These are phyloP conservation scores for Russula griseocarnosa DNA, from an alignment of 768 basidiomycete species.

Conservation along the genomic window DNA sequence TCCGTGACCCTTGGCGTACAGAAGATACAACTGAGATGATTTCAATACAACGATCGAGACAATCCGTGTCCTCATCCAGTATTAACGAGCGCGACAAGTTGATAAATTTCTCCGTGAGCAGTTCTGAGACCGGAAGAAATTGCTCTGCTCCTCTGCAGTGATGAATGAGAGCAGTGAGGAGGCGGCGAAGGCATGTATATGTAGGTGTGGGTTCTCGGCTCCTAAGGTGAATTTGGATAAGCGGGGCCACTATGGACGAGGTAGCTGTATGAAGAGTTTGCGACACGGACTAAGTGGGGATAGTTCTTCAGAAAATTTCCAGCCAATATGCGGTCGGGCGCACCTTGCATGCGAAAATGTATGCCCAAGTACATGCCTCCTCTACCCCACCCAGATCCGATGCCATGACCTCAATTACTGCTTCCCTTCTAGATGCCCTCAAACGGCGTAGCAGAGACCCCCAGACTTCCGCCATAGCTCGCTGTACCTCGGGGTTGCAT, in stretches of 20 bases:
- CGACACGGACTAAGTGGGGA: constrained; percentile 59
- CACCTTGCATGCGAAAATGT: constrained; percentile 79
- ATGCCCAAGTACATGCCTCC: constrained; percentile 66
- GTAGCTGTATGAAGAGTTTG: constrained; percentile 78
- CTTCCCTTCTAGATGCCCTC: constrained; percentile 54
- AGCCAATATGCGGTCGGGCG: constrained; percentile 17
- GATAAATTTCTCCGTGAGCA: constrained; percentile 45
- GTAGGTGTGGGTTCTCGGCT: constrained; percentile 41
- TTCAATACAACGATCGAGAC: constrained; percentile 51
- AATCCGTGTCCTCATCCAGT: constrained; percentile 34
- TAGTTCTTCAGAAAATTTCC: background rate
- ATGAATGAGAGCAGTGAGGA: constrained; percentile 77
- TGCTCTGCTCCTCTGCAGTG: constrained; percentile 70
- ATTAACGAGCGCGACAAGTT: constrained; percentile 22
- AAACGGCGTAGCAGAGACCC: constrained; percentile 69
- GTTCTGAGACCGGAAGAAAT: constrained; percentile 54
- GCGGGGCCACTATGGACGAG: constrained; percentile 52
- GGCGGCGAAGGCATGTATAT: constrained; percentile 59
- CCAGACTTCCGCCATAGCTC: constrained; percentile 86
- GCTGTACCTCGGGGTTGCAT: constrained; percentile 67
- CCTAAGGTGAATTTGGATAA: constrained; percentile 54
- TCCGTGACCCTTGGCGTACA: constrained; percentile 67
- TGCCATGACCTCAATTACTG: constrained; percentile 54
- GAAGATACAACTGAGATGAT: constrained; percentile 53
- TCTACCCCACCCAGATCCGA: constrained; percentile 49